phyloP scores from a whole-genome alignment of 2,329 filamentous ascomycete genomes.

The Knoxdaviesia proteae region DNA sequence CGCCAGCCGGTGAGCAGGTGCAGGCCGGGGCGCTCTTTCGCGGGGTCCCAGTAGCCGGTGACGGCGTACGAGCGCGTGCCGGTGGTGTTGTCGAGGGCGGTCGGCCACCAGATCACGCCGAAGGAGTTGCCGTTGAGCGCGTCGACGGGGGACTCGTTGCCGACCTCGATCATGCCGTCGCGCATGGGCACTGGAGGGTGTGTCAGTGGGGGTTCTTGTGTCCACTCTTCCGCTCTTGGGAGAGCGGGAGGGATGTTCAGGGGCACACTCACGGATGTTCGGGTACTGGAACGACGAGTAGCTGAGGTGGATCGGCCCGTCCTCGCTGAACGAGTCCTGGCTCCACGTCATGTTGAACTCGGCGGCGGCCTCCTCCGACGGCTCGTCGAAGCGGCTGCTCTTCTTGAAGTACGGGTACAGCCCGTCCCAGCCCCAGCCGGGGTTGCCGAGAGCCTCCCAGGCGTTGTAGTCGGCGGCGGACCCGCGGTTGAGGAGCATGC shows the following conservation, averaged over 20 bases:
- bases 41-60: slow-evolving; percentile 3
- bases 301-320: slow-evolving; percentile 5
- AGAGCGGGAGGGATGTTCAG: too few relatives aligned
- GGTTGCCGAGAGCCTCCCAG: slow-evolving; percentile 10
- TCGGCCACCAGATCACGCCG: slow-evolving; percentile 3
- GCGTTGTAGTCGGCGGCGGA: slow-evolving; percentile 5
- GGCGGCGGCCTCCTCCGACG: slow-evolving; percentile 10
- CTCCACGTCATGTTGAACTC: slow-evolving; percentile 12
- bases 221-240: too few relatives aligned
- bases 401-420: slow-evolving; percentile 15
- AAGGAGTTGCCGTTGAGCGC: background rate
- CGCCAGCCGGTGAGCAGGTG: slow-evolving; percentile 17
- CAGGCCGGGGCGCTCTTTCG: background rate
- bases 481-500: slow-evolving; percentile 2
- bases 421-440: slow-evolving; percentile 9
- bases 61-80: slow-evolving; percentile 2
- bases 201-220: too few relatives aligned
- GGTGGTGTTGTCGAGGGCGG: slow-evolving; percentile 1
- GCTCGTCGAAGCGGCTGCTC: slow-evolving; percentile 12
- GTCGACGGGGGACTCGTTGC: slow-evolving; percentile 1
- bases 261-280: background rate
- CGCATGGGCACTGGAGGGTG: background rate
- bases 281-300: slow-evolving; percentile 4
- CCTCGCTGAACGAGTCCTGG: slow-evolving; percentile 15
- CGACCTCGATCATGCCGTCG: slow-evolving; percentile 1